phyloP scores from a whole-genome alignment of 2,329 filamentous ascomycete genomes.

The Xylaria sp. region DNA sequence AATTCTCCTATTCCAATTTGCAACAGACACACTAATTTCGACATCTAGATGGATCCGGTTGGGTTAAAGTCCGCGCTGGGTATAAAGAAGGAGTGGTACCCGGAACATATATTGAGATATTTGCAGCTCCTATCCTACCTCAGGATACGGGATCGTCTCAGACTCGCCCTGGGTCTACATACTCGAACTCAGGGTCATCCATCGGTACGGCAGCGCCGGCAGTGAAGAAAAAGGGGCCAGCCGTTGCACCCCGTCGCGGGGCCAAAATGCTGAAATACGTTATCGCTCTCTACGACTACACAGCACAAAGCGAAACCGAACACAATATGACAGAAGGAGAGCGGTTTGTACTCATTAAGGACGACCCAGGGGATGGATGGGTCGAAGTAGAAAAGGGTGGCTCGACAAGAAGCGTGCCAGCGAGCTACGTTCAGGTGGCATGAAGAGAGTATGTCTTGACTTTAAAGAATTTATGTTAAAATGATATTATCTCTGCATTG shows the following conservation, averaged over 20 bases:
- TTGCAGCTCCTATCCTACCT: slow-evolving; percentile 58
- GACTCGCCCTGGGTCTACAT: slow-evolving; percentile 76
- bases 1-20: slow-evolving; percentile 5
- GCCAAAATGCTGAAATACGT: slow-evolving; percentile 96
- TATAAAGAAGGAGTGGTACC: slow-evolving; percentile 87
- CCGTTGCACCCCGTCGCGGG: slow-evolving; percentile 87
- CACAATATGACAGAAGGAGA: slow-evolving; percentile 93
- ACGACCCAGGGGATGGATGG: slow-evolving; percentile 94
- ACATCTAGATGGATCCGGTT: slow-evolving; percentile 83
- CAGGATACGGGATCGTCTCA: slow-evolving; percentile 59
- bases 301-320: slow-evolving; percentile 85
- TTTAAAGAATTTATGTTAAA: slow-evolving; percentile 18
- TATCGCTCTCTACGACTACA: slow-evolving; percentile 92
- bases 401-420: slow-evolving; percentile 86
- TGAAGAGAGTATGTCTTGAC: slow-evolving; percentile 3
- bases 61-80: slow-evolving; percentile 84
- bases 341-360: slow-evolving; percentile 86
- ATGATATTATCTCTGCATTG: slow-evolving; percentile 15
- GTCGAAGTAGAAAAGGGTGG: slow-evolving; percentile 95
- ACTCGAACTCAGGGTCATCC: slow-evolving; percentile 81
- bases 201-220: slow-evolving; percentile 58
- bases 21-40: slow-evolving; percentile 49
- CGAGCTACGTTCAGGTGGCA: slow-evolving; percentile 84
- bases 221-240: slow-evolving; percentile 87
- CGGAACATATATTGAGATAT: slow-evolving; percentile 81